Evolutionary conservation across 176 grass and related monocot species (phyloP).

Genomic region (Aegilops tauschii): DNA sequence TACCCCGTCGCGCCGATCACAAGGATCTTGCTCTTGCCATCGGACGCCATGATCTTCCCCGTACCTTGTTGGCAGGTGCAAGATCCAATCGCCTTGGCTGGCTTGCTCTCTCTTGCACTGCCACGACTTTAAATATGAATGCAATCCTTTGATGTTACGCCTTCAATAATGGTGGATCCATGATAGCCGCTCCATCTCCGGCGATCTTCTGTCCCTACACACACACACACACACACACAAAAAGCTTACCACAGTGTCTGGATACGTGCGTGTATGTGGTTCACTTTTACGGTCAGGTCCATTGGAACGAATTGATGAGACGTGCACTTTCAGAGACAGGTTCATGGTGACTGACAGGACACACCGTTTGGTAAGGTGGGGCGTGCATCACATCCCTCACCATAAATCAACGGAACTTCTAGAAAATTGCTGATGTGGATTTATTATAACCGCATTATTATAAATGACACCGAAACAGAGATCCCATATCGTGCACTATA

Average conservation of each 20-base stretch:
- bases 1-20: slow-evolving; percentile 55
- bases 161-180: not conserved
- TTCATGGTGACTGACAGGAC: not conserved
- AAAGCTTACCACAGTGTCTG: not conserved
- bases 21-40: slow-evolving; percentile 49
- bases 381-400: not conserved
- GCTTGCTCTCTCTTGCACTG: not conserved
- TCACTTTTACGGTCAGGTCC: not conserved
- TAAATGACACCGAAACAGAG: not conserved
- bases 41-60: not conserved
- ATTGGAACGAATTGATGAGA: not conserved
- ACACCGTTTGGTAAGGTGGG: not conserved
- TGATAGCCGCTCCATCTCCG: not conserved
- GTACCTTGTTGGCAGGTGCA: not conserved
- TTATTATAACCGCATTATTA: not conserved
- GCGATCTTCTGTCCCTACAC: too few relatives aligned
- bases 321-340: not conserved
- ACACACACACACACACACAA: too few relatives aligned
- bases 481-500: not conserved
- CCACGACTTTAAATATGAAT: not conserved
- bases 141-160: not conserved
- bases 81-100: not conserved
- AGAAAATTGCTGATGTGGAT: not conserved
- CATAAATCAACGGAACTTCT: not conserved
- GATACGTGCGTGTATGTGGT: not conserved